Base-by-base conservation (phyloP, 805 yeast species). In the Zygosaccharomyces gambellarensis region DNA sequence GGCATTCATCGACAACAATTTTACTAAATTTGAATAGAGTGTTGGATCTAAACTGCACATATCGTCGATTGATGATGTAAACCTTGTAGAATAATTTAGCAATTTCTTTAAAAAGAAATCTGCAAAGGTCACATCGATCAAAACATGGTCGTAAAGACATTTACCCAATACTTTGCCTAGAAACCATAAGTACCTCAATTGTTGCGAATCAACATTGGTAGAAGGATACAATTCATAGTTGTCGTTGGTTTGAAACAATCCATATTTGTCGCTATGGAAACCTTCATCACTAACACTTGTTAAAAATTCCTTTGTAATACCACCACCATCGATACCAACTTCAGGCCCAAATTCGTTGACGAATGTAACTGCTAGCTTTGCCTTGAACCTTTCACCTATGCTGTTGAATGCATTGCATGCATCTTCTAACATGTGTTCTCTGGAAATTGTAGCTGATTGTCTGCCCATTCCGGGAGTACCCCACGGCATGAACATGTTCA, bases 271-370 rank as follows among this genome's bases (percentile, higher is more conserved):
- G 4, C 73, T 69, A 28, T 72, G 69, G 58, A 92, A 87, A 0
- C 87, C 90, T 54, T 85, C 87, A 3, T 70, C 71, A 2, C 84
- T 79, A 0, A 89, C 82, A 45, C 84, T 73, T 2, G 92, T 89
- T 48, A 92, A 69, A 54, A 94, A 82, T 60, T 92, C 99, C 64
- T 92, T 90, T 0, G 97, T 90, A 22, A 92, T 72, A 1, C 99
- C 99, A 10, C 98, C 99, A 6, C 99, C 99, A 65, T 92, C 99
- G 39, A 92, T 85, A 1, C 99, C 99, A 0, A 83, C 89, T 63
- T 92, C 98, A 12, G 70, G 71, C 1, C 90, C 95, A 68, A 82
- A 80, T 48, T 85, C 78, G 59, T 87, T 86, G 32, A 72, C 71
- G 61, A 94, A 90, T 12, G 76, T 75, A 1, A 94, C 89, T 1